phyloP scores from a whole-genome alignment of 208 protist genomes.

The Trypanosoma boissoni region DNA sequence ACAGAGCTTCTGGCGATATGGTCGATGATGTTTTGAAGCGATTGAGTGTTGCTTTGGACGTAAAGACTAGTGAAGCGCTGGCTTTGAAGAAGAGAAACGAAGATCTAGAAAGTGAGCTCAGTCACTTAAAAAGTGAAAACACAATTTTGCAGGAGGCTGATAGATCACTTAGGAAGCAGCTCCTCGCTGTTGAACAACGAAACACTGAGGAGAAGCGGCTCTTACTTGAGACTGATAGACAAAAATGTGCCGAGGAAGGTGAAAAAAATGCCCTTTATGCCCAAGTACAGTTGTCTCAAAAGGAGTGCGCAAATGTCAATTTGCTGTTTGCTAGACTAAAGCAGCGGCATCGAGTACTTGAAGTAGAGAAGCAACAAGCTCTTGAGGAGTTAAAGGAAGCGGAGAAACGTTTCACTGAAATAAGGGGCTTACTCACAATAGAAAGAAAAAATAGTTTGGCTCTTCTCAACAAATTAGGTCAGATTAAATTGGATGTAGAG shows the following conservation, averaged over 20 bases:
- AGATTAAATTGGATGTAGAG: constrained; percentile 16
- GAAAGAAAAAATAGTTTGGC: constrained; percentile 10
- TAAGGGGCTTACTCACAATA: constrained; percentile 17
- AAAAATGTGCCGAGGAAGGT: background rate
- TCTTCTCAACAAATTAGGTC: constrained; percentile 15
- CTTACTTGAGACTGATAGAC: background rate
- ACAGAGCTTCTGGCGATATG: background rate
- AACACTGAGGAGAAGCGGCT: background rate
- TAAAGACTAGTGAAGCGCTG: constrained; percentile 8
- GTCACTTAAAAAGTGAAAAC: background rate
- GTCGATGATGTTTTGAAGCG: constrained; percentile 19
- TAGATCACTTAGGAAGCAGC: constrained; percentile 2
- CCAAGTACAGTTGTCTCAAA: constrained; percentile 3
- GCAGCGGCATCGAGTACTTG: constrained; percentile 19
- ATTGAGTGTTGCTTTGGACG: constrained; percentile 18
- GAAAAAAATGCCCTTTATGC: background rate
- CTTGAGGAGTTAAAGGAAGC: constrained; percentile 16
- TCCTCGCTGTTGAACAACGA: background rate
- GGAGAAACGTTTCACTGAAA: constrained; percentile 17
- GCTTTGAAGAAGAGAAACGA: constrained; percentile 11
- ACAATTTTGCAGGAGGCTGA: constrained; percentile 2
- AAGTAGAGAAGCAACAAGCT: constrained; percentile 26
- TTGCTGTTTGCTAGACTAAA: constrained; percentile 2
- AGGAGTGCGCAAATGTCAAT: constrained; percentile 4
- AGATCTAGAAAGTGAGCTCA: background rate